phyloP scores from a whole-genome alignment of 2,329 filamentous ascomycete species.

The Talaromyces islandicus region DNA sequence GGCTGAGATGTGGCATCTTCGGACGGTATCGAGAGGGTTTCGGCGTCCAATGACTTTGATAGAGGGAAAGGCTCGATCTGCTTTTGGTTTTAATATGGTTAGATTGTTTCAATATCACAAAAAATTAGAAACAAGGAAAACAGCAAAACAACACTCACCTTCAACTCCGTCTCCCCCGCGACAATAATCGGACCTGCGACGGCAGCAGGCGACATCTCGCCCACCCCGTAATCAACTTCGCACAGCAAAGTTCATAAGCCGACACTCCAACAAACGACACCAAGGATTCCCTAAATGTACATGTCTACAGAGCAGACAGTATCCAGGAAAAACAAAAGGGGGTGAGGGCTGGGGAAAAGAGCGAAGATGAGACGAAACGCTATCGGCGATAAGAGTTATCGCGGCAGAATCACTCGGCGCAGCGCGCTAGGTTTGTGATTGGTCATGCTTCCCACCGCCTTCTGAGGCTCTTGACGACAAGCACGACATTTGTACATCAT shows the following conservation, averaged over 20 bases:
- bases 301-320: background rate
- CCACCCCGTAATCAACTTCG: background rate
- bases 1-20: background rate
- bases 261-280: background rate
- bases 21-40: background rate
- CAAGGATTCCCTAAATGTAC: background rate
- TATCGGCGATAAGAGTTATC: conserved; percentile 3
- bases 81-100: background rate
- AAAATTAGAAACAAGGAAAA: background rate
- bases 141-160: background rate
- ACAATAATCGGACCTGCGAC: conserved; percentile 1
- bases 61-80: background rate
- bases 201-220: conserved; percentile 3
- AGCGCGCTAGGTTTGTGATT: background rate
- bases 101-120: conserved; percentile 1
- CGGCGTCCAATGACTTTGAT: background rate
- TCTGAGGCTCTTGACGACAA: background rate
- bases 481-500: background rate
- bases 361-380: background rate
- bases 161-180: conserved; percentile 2
- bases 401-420: conserved; percentile 1
- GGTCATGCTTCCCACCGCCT: background rate
- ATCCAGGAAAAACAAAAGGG: background rate
- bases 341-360: background rate
- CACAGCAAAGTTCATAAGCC: background rate